phyloP scores from a whole-genome alignment of 2,329 filamentous ascomycete species.

The Microsporum ferrugineum region DNA sequence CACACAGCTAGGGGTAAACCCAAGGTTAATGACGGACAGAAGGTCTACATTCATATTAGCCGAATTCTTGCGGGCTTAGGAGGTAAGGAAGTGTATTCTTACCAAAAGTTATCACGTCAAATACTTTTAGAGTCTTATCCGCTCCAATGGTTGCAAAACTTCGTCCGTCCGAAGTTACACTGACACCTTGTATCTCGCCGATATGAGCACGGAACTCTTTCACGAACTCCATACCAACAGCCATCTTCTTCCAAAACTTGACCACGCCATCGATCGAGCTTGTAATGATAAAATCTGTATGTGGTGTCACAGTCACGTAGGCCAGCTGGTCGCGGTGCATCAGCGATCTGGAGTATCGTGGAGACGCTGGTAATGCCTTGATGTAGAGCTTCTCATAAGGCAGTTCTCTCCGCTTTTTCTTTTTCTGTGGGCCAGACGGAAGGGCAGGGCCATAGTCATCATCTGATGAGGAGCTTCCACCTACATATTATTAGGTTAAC shows the following conservation, averaged over 20 bases:
- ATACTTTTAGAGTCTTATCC: constrained; percentile 41
- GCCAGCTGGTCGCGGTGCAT: constrained; percentile 97
- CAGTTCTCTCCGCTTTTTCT: constrained; percentile 70
- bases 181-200: constrained; percentile 73
- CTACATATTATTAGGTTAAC: constrained; percentile 3
- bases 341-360: constrained; percentile 83
- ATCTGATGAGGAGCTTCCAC: constrained; percentile 58
- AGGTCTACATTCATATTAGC: constrained; percentile 45
- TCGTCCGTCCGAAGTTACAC: constrained; percentile 75
- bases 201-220: constrained; percentile 92
- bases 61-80: background rate
- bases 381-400: constrained; percentile 94
- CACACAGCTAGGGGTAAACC: constrained; percentile 62
- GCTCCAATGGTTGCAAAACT: constrained; percentile 81
- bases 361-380: constrained; percentile 68
- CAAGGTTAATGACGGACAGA: constrained; percentile 67
- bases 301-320: constrained; percentile 76
- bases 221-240: constrained; percentile 85
- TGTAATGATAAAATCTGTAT: constrained; percentile 91
- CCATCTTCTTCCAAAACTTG: constrained; percentile 98
- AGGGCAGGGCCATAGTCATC: constrained; percentile 91
- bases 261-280: constrained; percentile 90
- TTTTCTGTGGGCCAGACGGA: constrained; percentile 70
- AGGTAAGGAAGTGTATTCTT: constrained; percentile 18
- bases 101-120: constrained; percentile 67